Base-by-base conservation (phyloP, 768 basidiomycete species). In the Mycena rebaudengoi region DNA sequence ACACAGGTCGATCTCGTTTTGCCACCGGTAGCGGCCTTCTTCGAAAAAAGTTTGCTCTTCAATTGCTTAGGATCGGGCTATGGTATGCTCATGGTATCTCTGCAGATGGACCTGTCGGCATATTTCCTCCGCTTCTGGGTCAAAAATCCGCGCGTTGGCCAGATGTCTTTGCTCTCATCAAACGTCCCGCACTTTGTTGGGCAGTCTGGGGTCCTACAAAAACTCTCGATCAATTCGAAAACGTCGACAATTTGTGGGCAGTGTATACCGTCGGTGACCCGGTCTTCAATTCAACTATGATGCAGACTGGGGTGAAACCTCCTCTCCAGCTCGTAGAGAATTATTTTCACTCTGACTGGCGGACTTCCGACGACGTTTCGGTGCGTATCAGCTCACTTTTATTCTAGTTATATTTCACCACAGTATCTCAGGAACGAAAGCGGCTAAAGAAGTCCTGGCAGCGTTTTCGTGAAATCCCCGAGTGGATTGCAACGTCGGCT, bases 261-360 rank as follows among this genome's bases (percentile, higher is more conserved):
- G 62, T 63, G 20, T 76, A 67, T 29, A 54, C 41, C 26, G 29
- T 61, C 25, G 72, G 73, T 11, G 70, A 73, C 40, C 26, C 49
- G 8, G 67, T 71, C 7, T 64, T 60, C 16, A 45, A 71, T 43
- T 54, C 32, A 1, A 46, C 62, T 0, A 67, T 67, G 8, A 39
- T 41, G 23, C 70, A 73, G 41, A 71, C 69, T 2, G 71, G 75
- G 5, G 30, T 69, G 37, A 71, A 75, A 33, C 76, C 71, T 13
- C 74, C 74, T 2, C 58, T 77, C 28, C 65, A 63, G 13, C 20
- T 66, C 0, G 67, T 75, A 13, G 73, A 75, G 40, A 33, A 64
- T 23, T 49, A 64, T 18, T 73, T 74, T 32, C 57, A 68, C 3
- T n/a, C n/a, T n/a, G 13, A 6, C 7, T 39, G 21, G 49, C 23